Conservation (phyloP, 805 yeast species). For the Ogataea wickerhamii region DNA sequence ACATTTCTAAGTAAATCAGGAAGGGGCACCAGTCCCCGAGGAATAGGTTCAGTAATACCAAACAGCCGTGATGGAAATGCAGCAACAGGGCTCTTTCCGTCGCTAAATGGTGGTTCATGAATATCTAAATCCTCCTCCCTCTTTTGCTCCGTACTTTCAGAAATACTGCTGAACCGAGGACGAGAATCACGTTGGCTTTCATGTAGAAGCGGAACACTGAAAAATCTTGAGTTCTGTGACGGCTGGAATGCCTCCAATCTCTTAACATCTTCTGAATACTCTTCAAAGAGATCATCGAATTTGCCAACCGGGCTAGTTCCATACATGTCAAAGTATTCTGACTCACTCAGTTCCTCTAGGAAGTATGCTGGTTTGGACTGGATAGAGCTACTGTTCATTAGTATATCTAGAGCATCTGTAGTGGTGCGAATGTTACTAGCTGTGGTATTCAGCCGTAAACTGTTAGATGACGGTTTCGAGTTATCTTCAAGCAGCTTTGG, state of each 20-base stretch:
- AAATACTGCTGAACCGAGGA: neutral
- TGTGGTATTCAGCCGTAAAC: neutral
- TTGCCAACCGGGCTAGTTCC: neutral
- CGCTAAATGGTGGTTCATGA: neutral
- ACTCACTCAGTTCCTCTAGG: conserved; percentile 15
- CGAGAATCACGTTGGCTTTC: conserved; percentile 2
- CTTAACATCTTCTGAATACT: conserved; percentile 38
- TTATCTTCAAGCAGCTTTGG: neutral
- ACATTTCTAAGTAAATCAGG: conserved; percentile 60
- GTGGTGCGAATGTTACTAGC: neutral
- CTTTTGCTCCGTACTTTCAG: neutral
- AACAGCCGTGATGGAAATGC: conserved; percentile 15
- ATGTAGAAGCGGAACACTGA: conserved; percentile 16
- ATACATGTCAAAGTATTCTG: neutral
- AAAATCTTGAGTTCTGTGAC: conserved; percentile 2
- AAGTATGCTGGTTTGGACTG: conserved; percentile 19
- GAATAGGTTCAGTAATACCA: conserved; percentile 25
- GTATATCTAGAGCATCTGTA: conserved; percentile 14
- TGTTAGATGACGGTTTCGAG: neutral
- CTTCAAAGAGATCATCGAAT: conserved; percentile 21
- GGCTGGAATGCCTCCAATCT: conserved; percentile 28
- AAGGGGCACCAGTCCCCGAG: conserved; percentile 41
- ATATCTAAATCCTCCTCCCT: conserved; percentile 1
- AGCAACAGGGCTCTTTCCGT: conserved; percentile 1
- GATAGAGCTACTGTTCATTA: conserved; percentile 14